These are phyloP conservation scores for Dendrocalamus latiflorus DNA, from an alignment of 202 grass and related monocot genomes.

Conservation along the genomic window DNA sequence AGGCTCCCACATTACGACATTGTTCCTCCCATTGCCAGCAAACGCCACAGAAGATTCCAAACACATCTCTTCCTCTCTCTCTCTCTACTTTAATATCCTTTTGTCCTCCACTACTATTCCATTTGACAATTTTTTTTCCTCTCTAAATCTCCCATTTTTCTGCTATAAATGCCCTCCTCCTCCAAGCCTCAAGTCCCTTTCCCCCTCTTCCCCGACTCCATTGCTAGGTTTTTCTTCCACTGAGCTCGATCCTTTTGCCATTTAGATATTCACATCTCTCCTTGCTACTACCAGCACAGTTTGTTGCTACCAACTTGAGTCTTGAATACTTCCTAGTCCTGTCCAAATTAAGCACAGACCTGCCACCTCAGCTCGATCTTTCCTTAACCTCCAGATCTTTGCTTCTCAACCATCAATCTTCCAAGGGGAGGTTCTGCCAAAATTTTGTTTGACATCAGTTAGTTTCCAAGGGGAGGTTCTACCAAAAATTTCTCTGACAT, in stretches of 20 bases:
- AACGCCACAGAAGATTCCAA: constrained; percentile 34
- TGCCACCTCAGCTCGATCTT: too few relatives aligned
- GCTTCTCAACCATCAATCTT: too few relatives aligned
- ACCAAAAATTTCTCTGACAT: constrained; percentile 22
- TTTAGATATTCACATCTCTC: neutral
- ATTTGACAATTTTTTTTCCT: neutral
- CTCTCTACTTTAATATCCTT: neutral
- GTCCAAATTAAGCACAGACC: too few relatives aligned
- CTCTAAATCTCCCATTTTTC: neutral
- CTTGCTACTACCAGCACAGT: neutral
- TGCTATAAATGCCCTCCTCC: constrained; percentile 66
- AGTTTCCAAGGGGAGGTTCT: constrained; percentile 47
- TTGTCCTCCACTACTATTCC: constrained; percentile 17
- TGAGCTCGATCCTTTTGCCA: constrained; percentile 11
- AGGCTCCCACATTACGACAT: constrained; percentile 8
- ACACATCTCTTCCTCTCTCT: neutral
- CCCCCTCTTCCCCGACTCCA: constrained; percentile 50
- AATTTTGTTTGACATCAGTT: constrained; percentile 1
- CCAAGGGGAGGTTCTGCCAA: constrained; percentile 37
- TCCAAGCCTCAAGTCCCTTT: constrained; percentile 80
- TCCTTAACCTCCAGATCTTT: too few relatives aligned
- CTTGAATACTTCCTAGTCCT: neutral
- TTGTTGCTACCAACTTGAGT: neutral
- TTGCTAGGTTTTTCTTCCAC: constrained; percentile 42
- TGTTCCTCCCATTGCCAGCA: constrained; percentile 13